phyloP scores from a whole-genome alignment of 257 asterid species.

The Osmanthus fragrans region DNA sequence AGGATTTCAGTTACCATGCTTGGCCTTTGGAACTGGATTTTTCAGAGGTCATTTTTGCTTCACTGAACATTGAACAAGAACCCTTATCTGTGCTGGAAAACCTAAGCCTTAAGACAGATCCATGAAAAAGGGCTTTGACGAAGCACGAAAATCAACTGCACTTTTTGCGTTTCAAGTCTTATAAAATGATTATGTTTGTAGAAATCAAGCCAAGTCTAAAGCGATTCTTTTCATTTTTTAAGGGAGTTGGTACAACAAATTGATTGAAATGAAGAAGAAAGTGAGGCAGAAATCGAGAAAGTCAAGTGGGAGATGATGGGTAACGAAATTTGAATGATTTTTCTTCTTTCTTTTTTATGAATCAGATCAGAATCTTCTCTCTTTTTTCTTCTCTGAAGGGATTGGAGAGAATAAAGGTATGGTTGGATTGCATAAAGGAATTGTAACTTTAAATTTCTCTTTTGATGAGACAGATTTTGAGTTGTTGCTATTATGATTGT shows the following conservation, averaged over 20 bases:
- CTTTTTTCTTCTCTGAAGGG: slow-evolving; percentile 5
- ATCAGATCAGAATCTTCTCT: slow-evolving; percentile 50
- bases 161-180: slow-evolving; percentile 34
- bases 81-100: slow-evolving; percentile 5
- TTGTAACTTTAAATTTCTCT: slow-evolving; percentile 42
- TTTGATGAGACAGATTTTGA: slow-evolving; percentile 14
- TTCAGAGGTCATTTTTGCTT: slow-evolving; percentile 57
- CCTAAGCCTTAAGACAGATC: slow-evolving; percentile 30
- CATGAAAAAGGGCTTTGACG: slow-evolving; percentile 42
- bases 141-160: slow-evolving; percentile 26
- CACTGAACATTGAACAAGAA: not conserved
- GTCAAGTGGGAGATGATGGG: slow-evolving; percentile 32
- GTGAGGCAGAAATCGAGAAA: slow-evolving; percentile 36
- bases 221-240: slow-evolving; percentile 5
- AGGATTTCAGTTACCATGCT: slow-evolving; percentile 62
- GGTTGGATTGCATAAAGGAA: slow-evolving; percentile 33
- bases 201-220: slow-evolving; percentile 35
- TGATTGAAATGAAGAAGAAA: slow-evolving; percentile 24
- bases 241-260: slow-evolving; percentile 25
- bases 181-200: slow-evolving; percentile 49
- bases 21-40: slow-evolving; percentile 80
- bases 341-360: slow-evolving; percentile 16
- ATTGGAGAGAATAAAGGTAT: slow-evolving; percentile 20
- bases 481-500: slow-evolving; percentile 24
- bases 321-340: slow-evolving; percentile 36